Base-by-base conservation (phyloP, 2,329 filamentous ascomycete species). In the Talaromyces pinophilus region DNA sequence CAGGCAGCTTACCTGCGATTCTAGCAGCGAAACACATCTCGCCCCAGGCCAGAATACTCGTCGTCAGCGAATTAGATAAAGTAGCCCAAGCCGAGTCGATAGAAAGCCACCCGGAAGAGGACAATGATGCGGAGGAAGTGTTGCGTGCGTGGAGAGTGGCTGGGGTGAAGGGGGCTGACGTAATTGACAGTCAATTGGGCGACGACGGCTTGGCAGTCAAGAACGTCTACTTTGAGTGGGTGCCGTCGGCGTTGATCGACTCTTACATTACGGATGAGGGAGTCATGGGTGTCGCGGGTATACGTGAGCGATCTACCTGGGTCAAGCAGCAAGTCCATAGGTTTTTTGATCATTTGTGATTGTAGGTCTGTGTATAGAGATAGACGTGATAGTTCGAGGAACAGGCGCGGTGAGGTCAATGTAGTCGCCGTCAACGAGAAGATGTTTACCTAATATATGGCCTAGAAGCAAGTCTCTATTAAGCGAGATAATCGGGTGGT, bases 161-260 rank as follows among this genome's bases (percentile, higher is more conserved):
- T 1, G 70, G 68, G 0, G 69, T 76, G 71, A 0, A 50, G 70
- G 3, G 44, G 4, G 57, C 62, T 42, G 57, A 72, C n/a, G n/a
- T 68, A 15, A 61, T 78, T 8, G 65, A 67, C 50, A 46, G 66
- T 10, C 62, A 65, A 0, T 35, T 70, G 6, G 67, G 66, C 5
- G 54, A 62, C 13, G 70, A 70, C 5, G 71, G 72, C 7, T 64
- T 67, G 38, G 69, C 81, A 11, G 74, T 83, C 38, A 76, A 76
- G 64, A 80, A 84, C 70, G 71, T 84, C n/a, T 87, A 86, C 67
- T 88, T 88, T 59, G 87, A 89, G 76, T 88, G 86, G 86, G 79
- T 88, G 50, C 80, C 84, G 1, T 72, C 81, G 0, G 66, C 71
- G 8, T 72, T 87, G 50, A 77, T 89, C 5, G 81, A 88, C 70